Evolutionary conservation across 1,139 yeast species (phyloP).

Genomic region (Geotrichum restrictum): DNA sequence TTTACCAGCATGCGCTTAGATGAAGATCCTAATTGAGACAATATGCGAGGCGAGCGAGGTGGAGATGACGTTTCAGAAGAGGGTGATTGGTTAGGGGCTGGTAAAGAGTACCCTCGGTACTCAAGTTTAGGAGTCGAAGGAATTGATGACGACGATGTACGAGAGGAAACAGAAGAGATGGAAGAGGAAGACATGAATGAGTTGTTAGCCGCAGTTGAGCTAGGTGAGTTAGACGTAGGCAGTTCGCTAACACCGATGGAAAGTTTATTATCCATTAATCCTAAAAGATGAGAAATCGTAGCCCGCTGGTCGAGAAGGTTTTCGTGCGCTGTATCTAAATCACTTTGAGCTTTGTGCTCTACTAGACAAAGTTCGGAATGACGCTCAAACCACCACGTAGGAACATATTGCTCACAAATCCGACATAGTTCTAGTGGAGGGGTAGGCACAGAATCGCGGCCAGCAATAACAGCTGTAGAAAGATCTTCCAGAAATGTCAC

Average conservation of each 20-base stretch:
- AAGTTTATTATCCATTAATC: slow-evolving; percentile 17
- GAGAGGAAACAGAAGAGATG: slow-evolving; percentile 15
- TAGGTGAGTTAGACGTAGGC: not conserved
- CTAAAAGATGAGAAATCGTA: slow-evolving; percentile 41
- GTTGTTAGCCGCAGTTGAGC: slow-evolving; percentile 1
- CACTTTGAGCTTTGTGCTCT: slow-evolving; percentile 79
- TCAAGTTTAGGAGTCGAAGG: slow-evolving; percentile 36
- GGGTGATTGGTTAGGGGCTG: slow-evolving; percentile 32
- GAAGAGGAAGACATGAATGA: slow-evolving; percentile 15
- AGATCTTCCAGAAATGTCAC: slow-evolving; percentile 66
- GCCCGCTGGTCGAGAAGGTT: slow-evolving; percentile 45
- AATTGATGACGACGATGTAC: slow-evolving; percentile 13
- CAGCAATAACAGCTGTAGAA: slow-evolving; percentile 58
- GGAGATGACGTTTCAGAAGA: slow-evolving; percentile 24
- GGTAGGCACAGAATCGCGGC: slow-evolving; percentile 63
- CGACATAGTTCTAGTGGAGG: slow-evolving; percentile 81
- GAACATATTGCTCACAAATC: slow-evolving; percentile 86
- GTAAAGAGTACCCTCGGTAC: slow-evolving; percentile 60
- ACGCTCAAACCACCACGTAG: slow-evolving; percentile 93
- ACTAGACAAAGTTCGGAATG: slow-evolving; percentile 86
- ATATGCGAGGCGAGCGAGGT: slow-evolving; percentile 25
- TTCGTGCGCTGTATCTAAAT: slow-evolving; percentile 73
- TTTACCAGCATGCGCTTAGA: slow-evolving; percentile 21
- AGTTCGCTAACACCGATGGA: not conserved
- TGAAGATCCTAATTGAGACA: slow-evolving; percentile 9